Evolutionary conservation across 2,329 filamentous ascomycete species (phyloP).

Genomic region (Dothideomycetes sp.): DNA sequence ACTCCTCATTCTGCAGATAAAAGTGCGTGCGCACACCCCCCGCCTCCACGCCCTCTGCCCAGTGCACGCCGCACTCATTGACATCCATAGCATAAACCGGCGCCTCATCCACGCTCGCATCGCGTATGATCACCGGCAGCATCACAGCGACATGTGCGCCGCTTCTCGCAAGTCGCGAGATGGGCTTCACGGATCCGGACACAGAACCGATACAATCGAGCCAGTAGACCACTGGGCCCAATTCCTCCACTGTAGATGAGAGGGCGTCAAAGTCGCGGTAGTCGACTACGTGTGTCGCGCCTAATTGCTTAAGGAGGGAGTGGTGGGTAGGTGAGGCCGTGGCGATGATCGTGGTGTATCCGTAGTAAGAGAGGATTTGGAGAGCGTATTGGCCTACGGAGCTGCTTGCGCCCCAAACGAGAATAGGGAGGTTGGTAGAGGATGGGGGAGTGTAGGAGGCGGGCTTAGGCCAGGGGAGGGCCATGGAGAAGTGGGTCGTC

Average conservation of each 20-base stretch:
- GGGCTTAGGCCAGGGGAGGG: conserved; percentile 47
- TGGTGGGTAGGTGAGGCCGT: conserved; percentile 19
- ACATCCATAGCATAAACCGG: conserved; percentile 48
- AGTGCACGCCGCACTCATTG: conserved; percentile 30
- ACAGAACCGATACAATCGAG: conserved; percentile 47
- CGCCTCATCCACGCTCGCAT: conserved; percentile 35
- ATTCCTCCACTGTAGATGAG: conserved; percentile 15
- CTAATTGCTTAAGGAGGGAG: conserved; percentile 13
- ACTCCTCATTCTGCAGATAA: conserved; percentile 43
- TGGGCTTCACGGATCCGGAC: conserved; percentile 34
- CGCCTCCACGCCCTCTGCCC: conserved; percentile 42
- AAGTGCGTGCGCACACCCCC: conserved; percentile 47
- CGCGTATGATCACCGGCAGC: conserved; percentile 47
- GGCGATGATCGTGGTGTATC: conserved; percentile 36
- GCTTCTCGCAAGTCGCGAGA: conserved; percentile 38
- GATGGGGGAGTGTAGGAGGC: conserved; percentile 24
- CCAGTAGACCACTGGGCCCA: conserved; percentile 30
- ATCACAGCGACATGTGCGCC: conserved; percentile 47
- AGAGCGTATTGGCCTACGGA: conserved; percentile 23
- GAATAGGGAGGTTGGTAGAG: conserved; percentile 22
- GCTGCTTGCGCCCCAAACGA: conserved; percentile 25
- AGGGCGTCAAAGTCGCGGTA: conserved; percentile 17
- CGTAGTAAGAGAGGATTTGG: conserved; percentile 40
- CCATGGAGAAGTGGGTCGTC: conserved; percentile 39
- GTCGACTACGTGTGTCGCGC: conserved; percentile 14